phyloP scores from a whole-genome alignment of 352 stramenopile species.

The Phytopythium mirpurense region DNA sequence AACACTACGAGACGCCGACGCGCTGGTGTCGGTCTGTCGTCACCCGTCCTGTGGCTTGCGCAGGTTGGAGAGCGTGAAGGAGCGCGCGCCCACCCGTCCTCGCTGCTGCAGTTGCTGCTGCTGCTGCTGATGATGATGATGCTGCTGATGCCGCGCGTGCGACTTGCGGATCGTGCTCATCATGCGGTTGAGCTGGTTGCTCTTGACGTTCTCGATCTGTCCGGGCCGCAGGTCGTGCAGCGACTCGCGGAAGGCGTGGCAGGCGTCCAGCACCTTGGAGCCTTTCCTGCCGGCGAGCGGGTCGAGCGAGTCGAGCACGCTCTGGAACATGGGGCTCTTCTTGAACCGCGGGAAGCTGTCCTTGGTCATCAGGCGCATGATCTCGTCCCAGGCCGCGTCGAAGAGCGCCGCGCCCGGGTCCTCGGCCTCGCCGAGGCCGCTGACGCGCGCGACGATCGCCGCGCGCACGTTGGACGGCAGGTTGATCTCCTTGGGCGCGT shows the following conservation, averaged over 20 bases:
- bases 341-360: conserved; percentile 82
- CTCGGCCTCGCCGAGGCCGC: conserved; percentile 18
- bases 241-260: conserved; percentile 67
- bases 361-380: conserved; percentile 78
- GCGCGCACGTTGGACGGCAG: conserved; percentile 58
- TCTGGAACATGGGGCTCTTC: conserved; percentile 62
- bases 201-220: conserved; percentile 48
- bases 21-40: neutral
- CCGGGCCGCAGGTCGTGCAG: conserved; percentile 50
- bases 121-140: neutral
- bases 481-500: conserved; percentile 68
- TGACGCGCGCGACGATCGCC: conserved; percentile 12
- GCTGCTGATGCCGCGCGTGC: conserved; percentile 32
- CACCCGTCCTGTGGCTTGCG: conserved; percentile 7
- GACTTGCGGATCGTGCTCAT: conserved; percentile 66
- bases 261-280: conserved; percentile 56
- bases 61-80: conserved; percentile 9
- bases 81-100: conserved; percentile 3
- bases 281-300: conserved; percentile 59
- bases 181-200: conserved; percentile 52
- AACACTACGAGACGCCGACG: conserved; percentile 1
- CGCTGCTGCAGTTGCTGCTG: neutral
- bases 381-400: conserved; percentile 58
- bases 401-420: conserved; percentile 35
- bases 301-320: conserved; percentile 54